A percentile compares a stretch with the other conserved stretches of the same genome.
These are phyloP conservation scores for Straminergon stramineum DNA, from an alignment of 225 moss, liverwort and hornwort species.

Conservation along the genomic window DNA sequence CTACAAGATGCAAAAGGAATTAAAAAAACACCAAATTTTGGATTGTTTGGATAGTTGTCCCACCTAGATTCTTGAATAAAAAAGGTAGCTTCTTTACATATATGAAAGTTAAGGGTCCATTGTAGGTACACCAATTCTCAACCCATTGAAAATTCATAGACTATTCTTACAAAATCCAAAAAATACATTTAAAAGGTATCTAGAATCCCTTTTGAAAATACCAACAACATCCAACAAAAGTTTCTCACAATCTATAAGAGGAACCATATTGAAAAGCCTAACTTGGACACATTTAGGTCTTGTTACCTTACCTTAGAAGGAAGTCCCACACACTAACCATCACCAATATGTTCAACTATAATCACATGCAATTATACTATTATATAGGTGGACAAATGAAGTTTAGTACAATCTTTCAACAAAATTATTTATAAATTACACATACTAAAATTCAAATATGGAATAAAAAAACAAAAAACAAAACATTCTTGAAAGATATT, in stretches of 20 bases:
- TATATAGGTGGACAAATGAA: not conserved
- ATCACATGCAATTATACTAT: not conserved
- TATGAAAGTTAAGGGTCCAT: accelerated
- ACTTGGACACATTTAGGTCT: not conserved
- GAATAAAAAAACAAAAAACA: too few species aligned
- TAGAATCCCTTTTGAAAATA: accelerated
- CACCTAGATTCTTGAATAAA: too few species aligned
- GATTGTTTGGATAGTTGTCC: accelerated
- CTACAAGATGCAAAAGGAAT: not conserved
- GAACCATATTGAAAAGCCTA: not conserved
- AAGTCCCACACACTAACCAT: not conserved
- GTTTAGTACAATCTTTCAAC: too few species aligned
- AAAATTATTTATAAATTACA: not conserved
- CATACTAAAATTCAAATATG: accelerated
- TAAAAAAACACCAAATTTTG: accelerated
- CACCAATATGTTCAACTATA: not conserved
- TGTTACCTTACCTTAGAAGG: accelerated
- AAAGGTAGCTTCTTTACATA: too few species aligned
- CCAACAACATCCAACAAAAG: not conserved
- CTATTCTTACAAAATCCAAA: accelerated
- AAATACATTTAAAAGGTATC: not conserved
- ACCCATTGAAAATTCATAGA: accelerated
- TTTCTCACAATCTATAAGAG: accelerated
- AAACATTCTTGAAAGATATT: too few species aligned
- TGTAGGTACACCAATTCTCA: too few species aligned